Percentiles rank a stretch among this genome's conserved stretches.
phyloP scores from a whole-genome alignment of 1,284 basidiomycete genomes.

The Trichosporon sp. region DNA sequence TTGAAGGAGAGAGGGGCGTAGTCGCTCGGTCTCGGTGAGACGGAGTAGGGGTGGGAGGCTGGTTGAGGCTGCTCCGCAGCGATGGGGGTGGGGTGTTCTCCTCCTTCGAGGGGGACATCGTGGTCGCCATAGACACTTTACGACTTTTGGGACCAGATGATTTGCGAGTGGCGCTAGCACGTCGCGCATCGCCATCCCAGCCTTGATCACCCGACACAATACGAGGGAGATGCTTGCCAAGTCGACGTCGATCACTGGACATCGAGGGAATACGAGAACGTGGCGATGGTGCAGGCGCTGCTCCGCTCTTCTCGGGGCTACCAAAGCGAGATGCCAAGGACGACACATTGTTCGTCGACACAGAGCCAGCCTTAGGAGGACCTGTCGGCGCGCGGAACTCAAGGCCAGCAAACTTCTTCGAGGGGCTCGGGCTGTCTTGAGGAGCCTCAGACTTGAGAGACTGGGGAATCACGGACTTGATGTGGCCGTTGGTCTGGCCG shows the following conservation, averaged over 20 bases:
- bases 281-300: not conserved
- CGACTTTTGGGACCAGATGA: conserved; percentile 12
- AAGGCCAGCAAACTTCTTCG: conserved; percentile 13
- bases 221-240: conserved; percentile 47
- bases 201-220: conserved; percentile 47
- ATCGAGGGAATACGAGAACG: conserved; percentile 12
- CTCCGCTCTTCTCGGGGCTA: not conserved
- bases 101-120: conserved; percentile 5
- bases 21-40: not conserved
- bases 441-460: conserved; percentile 4
- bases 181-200: conserved; percentile 33
- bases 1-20: conserved; percentile 21
- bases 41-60: conserved; percentile 4
- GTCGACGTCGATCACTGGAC: conserved; percentile 34
- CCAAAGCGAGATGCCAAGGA: conserved; percentile 17
- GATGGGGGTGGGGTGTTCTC: conserved; percentile 17
- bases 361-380: conserved; percentile 13
- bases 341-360: conserved; percentile 5
- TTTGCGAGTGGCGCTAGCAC: conserved; percentile 4
- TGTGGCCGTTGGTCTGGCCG: conserved; percentile 5
- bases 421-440: not conserved
- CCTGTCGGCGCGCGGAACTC: conserved; percentile 17
- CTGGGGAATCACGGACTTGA: conserved; percentile 1
- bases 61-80: not conserved
- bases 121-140: conserved; percentile 26